Base-by-base conservation (phyloP, 805 yeast species). In the Kuraishia hungarica region DNA sequence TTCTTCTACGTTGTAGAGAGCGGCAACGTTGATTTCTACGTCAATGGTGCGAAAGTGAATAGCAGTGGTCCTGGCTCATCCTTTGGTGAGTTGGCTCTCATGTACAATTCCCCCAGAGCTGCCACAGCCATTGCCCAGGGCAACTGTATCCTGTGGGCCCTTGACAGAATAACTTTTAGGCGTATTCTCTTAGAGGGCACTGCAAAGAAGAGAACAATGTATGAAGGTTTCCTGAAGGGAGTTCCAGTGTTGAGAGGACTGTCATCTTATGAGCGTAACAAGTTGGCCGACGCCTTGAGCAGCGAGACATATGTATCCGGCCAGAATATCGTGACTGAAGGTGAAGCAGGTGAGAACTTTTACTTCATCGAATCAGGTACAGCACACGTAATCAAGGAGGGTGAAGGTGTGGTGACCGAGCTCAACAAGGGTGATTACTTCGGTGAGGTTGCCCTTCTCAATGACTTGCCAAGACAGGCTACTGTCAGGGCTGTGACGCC, bases 91-190 rank as follows among this genome's bases (percentile, higher is more conserved):
- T 79, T 94, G 65, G 99, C 99, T 2, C 79, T 94, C 63, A 91
- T 94, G 97, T 93, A 94, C 75, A 93, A 94, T 70, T 84, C 97
- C 20, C 97, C 97, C 58, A 84, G 99, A 72, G 98, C 98, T 7
- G 98, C 98, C 10, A 90, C 98, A 1, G 97, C 89, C 1, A 64
- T 79, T 26, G 92, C 97, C 10, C 69, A 76, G 23, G 77, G 87
- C 7, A 89, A 87, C 58, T 79, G 86, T 63, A 82, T 82, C 35
- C 76, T 93, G 53, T 93, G 97, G 97, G 94, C 96, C 1, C 78
- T 94, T 62, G 99, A 94, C 72, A 83, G 99, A 66, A 75, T 86
- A 64, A 92, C 97, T 1, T 94, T 94, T 76, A 85, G 97, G 70
- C 82, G 92, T 69, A 94, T 94, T 59, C 78, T 94, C 57, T 77